A percentile compares a stretch with the other conserved stretches of the same genome.
These are phyloP conservation scores for Iodosphaeria phyllophila DNA, from an alignment of 2,329 filamentous ascomycete genomes.

Conservation along the genomic window DNA sequence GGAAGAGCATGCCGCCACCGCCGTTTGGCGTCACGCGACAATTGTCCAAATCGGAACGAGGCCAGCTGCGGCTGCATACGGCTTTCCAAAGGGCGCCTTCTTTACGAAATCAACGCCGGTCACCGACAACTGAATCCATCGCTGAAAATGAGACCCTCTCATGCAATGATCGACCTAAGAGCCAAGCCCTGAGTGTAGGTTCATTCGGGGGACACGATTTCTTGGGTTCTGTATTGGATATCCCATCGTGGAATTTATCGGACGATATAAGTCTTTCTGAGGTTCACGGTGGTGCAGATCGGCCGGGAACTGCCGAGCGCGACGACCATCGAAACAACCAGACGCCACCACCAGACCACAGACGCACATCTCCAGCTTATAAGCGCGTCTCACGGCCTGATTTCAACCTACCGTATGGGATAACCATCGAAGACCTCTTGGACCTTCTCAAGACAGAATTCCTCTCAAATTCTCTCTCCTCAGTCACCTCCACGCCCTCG, in stretches of 20 bases:
- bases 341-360: not conserved
- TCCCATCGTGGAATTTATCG: too few relatives aligned
- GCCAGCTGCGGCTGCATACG: slow-evolving; percentile 2
- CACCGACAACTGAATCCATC: not conserved
- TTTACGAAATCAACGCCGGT: slow-evolving; percentile 1
- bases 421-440: slow-evolving; percentile 3
- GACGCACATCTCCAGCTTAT: not conserved
- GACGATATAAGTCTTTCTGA: too few relatives aligned
- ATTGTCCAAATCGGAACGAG: slow-evolving; percentile 3
- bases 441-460: slow-evolving; percentile 2
- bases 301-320: not conserved
- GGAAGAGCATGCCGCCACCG: slow-evolving; percentile 2
- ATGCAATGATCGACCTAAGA: not conserved
- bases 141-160: not conserved
- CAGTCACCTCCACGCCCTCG: not conserved
- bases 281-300: too few relatives aligned
- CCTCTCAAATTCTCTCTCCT: not conserved
- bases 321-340: slow-evolving; percentile 1
- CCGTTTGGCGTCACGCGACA: slow-evolving; percentile 1
- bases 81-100: slow-evolving; percentile 2
- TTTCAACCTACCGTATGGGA: slow-evolving; percentile 2
- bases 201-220: too few relatives aligned
- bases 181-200: too few relatives aligned
- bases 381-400: slow-evolving; percentile 2
- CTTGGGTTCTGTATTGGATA: too few relatives aligned